These are phyloP conservation scores for Ceratobasidium sp. DNA, from an alignment of 1,284 basidiomycete genomes.

Conservation along the genomic window DNA sequence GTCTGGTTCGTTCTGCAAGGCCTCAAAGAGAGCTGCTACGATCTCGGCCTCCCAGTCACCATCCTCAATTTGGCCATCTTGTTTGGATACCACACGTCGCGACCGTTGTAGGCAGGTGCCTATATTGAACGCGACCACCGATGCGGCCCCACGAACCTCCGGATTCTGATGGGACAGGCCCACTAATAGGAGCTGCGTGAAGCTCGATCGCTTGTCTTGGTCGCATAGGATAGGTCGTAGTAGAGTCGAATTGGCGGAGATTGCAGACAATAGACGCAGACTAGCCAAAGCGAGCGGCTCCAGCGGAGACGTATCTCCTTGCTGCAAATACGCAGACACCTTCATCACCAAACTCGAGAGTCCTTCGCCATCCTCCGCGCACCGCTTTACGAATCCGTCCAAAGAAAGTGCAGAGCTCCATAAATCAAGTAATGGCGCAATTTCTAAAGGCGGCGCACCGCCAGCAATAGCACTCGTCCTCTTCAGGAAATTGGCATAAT, in stretches of 20 bases:
- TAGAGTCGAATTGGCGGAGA: slow-evolving; percentile 67
- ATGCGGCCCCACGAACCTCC: slow-evolving; percentile 77
- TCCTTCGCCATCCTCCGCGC: slow-evolving; percentile 51
- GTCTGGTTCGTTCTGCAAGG: slow-evolving; percentile 71
- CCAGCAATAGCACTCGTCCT: slow-evolving; percentile 61
- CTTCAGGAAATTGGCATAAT: neutral
- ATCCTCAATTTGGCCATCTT: slow-evolving; percentile 57
- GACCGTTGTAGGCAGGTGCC: slow-evolving; percentile 56
- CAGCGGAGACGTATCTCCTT: slow-evolving; percentile 58
- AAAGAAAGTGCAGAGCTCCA: slow-evolving; percentile 84
- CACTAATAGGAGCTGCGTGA: slow-evolving; percentile 69
- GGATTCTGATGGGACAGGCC: slow-evolving; percentile 74
- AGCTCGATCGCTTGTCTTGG: slow-evolving; percentile 48
- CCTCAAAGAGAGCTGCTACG: slow-evolving; percentile 79
- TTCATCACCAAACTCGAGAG: slow-evolving; percentile 51
- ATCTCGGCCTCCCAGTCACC: slow-evolving; percentile 88
- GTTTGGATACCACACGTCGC: slow-evolving; percentile 56
- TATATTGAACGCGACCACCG: slow-evolving; percentile 82
- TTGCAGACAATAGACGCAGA: slow-evolving; percentile 77
- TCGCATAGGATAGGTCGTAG: slow-evolving; percentile 55
- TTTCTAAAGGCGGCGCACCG: slow-evolving; percentile 64
- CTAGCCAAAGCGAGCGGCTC: slow-evolving; percentile 69
- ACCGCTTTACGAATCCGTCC: slow-evolving; percentile 64
- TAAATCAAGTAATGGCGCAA: slow-evolving; percentile 86
- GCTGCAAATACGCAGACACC: slow-evolving; percentile 59